phyloP scores from a whole-genome alignment of 352 stramenopile species.

The Hyphochytrium catenoides region DNA sequence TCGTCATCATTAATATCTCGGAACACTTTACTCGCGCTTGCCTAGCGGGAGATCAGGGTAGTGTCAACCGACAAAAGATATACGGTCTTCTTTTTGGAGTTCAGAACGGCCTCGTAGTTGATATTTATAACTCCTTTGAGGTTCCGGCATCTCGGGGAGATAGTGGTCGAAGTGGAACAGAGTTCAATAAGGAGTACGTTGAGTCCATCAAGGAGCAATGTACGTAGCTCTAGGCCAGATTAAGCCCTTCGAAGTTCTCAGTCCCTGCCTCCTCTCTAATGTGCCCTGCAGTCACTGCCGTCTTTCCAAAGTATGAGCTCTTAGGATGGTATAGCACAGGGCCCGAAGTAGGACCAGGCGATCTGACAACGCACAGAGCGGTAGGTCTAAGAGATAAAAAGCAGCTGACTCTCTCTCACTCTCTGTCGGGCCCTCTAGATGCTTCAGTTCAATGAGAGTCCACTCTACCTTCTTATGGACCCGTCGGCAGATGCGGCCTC shows the following conservation, averaged over 20 bases:
- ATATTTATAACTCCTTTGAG: slow-evolving; percentile 66
- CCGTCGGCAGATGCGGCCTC: slow-evolving; percentile 12
- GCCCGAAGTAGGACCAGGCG: slow-evolving; percentile 28
- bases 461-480: slow-evolving; percentile 47
- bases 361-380: slow-evolving; percentile 40
- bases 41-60: slow-evolving; percentile 24
- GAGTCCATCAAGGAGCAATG: slow-evolving; percentile 47
- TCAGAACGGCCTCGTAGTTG: slow-evolving; percentile 45
- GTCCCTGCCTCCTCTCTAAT: background rate
- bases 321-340: slow-evolving; percentile 65
- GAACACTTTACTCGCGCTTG: slow-evolving; percentile 76
- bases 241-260: slow-evolving; percentile 3
- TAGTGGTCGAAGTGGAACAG: slow-evolving; percentile 21
- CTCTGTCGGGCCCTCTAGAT: slow-evolving; percentile 15
- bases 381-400: slow-evolving; percentile 10
- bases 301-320: slow-evolving; percentile 60
- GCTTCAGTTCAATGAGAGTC: slow-evolving; percentile 63
- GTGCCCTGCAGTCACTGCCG: slow-evolving; percentile 23
- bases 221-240: slow-evolving; percentile 12
- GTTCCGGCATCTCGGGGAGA: slow-evolving; percentile 29
- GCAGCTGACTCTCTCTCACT: slow-evolving; percentile 1
- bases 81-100: slow-evolving; percentile 75
- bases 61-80: slow-evolving; percentile 18
- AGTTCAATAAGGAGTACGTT: slow-evolving; percentile 59
- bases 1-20: slow-evolving; percentile 79